Percentiles rank a stretch among this genome's conserved stretches.
Conservation (phyloP, 2,329 filamentous ascomycete genomes). For the Calonectria pteridis region DNA sequence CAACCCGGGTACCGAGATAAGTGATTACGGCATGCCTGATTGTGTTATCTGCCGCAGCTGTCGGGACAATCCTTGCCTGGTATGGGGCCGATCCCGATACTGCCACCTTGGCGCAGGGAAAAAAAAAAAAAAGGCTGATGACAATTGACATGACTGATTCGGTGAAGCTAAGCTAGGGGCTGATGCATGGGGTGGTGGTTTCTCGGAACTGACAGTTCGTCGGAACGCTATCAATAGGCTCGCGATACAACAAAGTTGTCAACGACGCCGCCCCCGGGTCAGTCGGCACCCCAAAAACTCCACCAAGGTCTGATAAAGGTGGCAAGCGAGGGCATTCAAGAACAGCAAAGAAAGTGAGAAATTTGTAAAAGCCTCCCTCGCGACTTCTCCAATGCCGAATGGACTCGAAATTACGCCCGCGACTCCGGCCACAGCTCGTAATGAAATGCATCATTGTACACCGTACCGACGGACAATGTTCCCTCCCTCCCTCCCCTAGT, state of each 20-base stretch:
- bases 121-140: not conserved
- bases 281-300: not conserved
- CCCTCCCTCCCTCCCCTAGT: too few species aligned
- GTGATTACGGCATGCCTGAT: not conserved
- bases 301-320: slow-evolving; percentile 13
- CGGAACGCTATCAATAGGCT: slow-evolving; percentile 2
- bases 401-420: not conserved
- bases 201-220: slow-evolving; percentile 4
- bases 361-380: not conserved
- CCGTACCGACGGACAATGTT: not conserved
- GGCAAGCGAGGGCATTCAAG: not conserved
- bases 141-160: not conserved
- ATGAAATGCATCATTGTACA: not conserved
- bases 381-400: not conserved
- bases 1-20: slow-evolving; percentile 11
- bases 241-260: not conserved
- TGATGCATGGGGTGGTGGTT: not conserved
- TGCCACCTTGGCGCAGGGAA: not conserved
- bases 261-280: not conserved
- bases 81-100: not conserved
- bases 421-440: not conserved
- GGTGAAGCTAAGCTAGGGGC: not conserved
- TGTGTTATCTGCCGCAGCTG: not conserved
- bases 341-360: slow-evolving; percentile 10
- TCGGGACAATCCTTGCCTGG: not conserved